These are phyloP conservation scores for Epichloe sp. DNA, from an alignment of 2,329 filamentous ascomycete genomes.

Conservation along the genomic window DNA sequence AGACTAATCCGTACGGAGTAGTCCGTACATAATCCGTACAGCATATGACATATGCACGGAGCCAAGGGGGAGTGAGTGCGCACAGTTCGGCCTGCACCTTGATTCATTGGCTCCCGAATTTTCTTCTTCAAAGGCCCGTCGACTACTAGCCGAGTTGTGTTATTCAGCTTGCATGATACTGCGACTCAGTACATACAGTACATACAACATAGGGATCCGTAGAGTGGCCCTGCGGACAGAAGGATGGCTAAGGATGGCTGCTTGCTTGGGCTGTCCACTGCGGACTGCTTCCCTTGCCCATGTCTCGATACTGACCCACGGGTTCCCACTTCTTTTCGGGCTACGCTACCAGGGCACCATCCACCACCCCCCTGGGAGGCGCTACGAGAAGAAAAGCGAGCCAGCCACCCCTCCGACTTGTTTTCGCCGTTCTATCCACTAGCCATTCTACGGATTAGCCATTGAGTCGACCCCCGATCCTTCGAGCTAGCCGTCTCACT, in stretches of 20 bases:
- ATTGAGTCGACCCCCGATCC: background rate
- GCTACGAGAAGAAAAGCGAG: background rate
- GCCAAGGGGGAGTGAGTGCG: no score
- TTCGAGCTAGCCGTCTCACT: slow-evolving; percentile 3
- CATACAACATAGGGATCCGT: no score
- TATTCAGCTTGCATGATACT: background rate
- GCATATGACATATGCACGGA: no score
- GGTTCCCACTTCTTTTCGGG: slow-evolving; percentile 1
- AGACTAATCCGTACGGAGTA: no score
- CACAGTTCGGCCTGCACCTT: no score
- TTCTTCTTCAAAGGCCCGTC: no score
- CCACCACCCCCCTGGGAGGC: background rate
- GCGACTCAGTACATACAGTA: background rate
- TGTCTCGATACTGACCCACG: slow-evolving; percentile 4
- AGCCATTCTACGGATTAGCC: background rate
- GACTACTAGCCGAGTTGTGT: background rate
- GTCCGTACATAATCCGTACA: no score
- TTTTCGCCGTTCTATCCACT: background rate
- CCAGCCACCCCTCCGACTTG: background rate
- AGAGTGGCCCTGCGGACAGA: no score
- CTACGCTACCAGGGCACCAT: background rate
- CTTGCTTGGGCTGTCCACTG: no score
- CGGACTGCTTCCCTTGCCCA: background rate
- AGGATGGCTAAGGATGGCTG: no score
- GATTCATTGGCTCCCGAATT: no score